These are phyloP conservation scores for Azolla pinnata DNA, from an alignment of 75 land plant species.

Conservation along the genomic window DNA sequence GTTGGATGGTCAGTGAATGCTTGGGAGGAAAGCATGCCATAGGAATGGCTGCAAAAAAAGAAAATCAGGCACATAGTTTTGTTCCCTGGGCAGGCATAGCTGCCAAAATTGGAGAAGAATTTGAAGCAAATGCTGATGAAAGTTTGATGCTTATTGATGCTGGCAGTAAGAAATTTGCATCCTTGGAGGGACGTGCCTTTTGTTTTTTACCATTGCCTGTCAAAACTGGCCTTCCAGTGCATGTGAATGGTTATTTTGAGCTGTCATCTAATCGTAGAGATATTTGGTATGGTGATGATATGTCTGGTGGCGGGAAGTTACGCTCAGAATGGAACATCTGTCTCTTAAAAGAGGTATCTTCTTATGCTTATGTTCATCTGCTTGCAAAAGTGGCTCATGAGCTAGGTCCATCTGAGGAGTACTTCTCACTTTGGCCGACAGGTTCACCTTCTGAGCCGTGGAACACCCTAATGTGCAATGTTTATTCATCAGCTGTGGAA, in stretches of 20 bases:
- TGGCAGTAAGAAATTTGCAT: background rate
- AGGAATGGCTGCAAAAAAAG: constrained; percentile 22
- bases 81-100: constrained; percentile 93
- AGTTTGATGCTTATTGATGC: background rate
- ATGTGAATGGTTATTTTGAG: constrained; percentile 92
- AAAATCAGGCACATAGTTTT: constrained; percentile 43
- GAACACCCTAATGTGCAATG: constrained; percentile 48
- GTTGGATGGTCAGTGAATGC: constrained; percentile 68
- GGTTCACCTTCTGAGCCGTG: constrained; percentile 49
- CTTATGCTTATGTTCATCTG: constrained; percentile 76
- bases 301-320: constrained; percentile 88
- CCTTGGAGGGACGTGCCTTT: constrained; percentile 84
- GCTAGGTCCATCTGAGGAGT: constrained; percentile 49
- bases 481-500: constrained; percentile 51
- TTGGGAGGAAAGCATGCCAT: constrained; percentile 46
- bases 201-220: constrained; percentile 92
- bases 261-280: constrained; percentile 90
- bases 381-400: constrained; percentile 54
- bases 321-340: constrained; percentile 84
- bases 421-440: constrained; percentile 72
- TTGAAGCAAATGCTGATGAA: background rate
- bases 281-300: constrained; percentile 97
- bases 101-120: constrained; percentile 33
- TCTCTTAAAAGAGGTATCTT: constrained; percentile 68
- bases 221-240: constrained; percentile 73